Conservation (phyloP, 139 green algal species). For the Yamagishiella unicocca region DNA sequence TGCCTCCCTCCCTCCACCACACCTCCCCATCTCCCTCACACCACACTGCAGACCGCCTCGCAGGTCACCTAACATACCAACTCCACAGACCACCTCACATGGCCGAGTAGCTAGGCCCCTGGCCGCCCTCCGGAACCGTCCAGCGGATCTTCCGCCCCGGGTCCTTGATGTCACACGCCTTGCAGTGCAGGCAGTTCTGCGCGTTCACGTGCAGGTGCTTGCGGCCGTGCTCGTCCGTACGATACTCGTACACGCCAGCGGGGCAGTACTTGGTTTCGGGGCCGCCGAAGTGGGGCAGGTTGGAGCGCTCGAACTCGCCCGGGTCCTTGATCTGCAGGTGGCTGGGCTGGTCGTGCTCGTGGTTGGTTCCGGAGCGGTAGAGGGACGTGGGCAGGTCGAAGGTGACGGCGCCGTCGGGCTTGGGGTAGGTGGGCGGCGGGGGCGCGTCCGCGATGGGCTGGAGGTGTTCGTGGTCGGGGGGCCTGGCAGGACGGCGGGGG, state of each 20-base stretch:
- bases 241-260: constrained; percentile 94
- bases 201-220: constrained; percentile 90
- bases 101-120: constrained; percentile 88
- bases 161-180: constrained; percentile 89
- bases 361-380: constrained; percentile 92
- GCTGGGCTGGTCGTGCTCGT: constrained; percentile 93
- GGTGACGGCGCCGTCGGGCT: constrained; percentile 86
- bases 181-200: constrained; percentile 99
- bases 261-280: constrained; percentile 77
- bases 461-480: constrained; percentile 77
- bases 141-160: constrained; percentile 93
- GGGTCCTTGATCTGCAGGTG: constrained; percentile 78
- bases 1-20: too few species aligned
- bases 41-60: too few species aligned
- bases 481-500: constrained; percentile 37
- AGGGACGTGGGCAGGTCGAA: constrained; percentile 92
- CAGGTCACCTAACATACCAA: too few species aligned
- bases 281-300: constrained; percentile 81
- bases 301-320: constrained; percentile 64
- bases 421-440: constrained; percentile 78
- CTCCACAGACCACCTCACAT: constrained; percentile 71
- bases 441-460: constrained; percentile 43
- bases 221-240: constrained; percentile 58
- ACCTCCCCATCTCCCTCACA: too few species aligned
- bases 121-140: constrained; percentile 92